These are phyloP conservation scores for Periconia macrospinosa DNA, from an alignment of 2,329 filamentous ascomycete genomes.

Conservation along the genomic window DNA sequence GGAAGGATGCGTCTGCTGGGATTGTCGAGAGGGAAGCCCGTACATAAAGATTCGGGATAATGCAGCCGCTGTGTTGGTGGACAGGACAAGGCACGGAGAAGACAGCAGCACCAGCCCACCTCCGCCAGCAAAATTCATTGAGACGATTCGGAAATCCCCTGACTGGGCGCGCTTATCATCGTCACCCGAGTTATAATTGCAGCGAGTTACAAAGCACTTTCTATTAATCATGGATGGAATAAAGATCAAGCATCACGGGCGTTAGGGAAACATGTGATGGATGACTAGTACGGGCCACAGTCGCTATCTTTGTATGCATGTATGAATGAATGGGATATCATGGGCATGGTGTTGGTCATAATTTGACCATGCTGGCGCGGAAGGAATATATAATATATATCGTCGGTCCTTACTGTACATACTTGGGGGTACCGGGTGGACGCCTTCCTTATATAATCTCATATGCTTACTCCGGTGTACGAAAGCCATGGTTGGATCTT, in stretches of 20 bases:
- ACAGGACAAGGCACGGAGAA: constrained; percentile 3
- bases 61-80: constrained; percentile 10
- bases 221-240: neutral
- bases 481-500: too few species aligned
- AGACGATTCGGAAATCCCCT: neutral
- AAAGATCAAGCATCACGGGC: too few species aligned
- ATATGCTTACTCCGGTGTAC: too few species aligned
- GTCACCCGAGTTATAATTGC: neutral
- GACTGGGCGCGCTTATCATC: neutral
- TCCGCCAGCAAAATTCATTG: neutral
- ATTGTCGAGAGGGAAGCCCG: constrained; percentile 10
- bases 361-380: too few species aligned
- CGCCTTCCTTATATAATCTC: too few species aligned
- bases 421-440: too few species aligned
- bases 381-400: too few species aligned
- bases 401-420: too few species aligned
- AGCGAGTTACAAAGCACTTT: neutral
- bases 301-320: neutral
- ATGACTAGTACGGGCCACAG: neutral
- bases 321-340: neutral
- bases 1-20: constrained; percentile 9
- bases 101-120: neutral
- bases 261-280: neutral
- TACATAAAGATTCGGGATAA: constrained; percentile 6
- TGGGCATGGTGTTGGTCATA: neutral